Conservation (phyloP, 352 stramenopile species). For the Phytophthora melonis region DNA sequence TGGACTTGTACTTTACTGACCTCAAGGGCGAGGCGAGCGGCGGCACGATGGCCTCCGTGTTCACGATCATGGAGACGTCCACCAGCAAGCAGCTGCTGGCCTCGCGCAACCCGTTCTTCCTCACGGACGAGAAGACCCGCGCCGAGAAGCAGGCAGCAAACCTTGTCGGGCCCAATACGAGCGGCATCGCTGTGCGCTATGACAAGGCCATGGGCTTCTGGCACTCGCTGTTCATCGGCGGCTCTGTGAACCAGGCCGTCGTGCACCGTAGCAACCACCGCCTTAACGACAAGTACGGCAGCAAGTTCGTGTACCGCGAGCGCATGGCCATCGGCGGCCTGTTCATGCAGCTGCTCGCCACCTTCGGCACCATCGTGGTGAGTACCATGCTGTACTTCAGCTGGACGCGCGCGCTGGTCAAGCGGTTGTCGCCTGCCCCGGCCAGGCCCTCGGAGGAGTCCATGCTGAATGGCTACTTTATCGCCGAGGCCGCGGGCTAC, state of each 20-base stretch:
- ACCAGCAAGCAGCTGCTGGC: conserved; percentile 48
- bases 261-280: conserved; percentile 82
- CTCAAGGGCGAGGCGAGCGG: conserved; percentile 67
- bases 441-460: conserved; percentile 81
- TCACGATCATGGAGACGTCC: conserved; percentile 66
- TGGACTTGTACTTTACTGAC: conserved; percentile 62
- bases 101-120: conserved; percentile 61
- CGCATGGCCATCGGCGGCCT: conserved; percentile 59
- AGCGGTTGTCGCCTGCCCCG: conserved; percentile 75
- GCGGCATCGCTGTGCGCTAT: conserved; percentile 57
- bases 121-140: conserved; percentile 61
- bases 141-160: conserved; percentile 39
- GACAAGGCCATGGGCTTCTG: conserved; percentile 73
- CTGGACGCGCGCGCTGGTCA: conserved; percentile 72
- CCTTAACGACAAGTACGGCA: conserved; percentile 64
- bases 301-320: conserved; percentile 74
- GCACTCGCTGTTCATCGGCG: conserved; percentile 85
- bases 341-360: conserved; percentile 52
- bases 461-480: conserved; percentile 85
- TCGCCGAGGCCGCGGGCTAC: conserved; percentile 61
- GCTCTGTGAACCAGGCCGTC: conserved; percentile 78
- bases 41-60: conserved; percentile 65
- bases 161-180: conserved; percentile 51
- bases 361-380: conserved; percentile 49
- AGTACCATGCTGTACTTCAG: conserved; percentile 65